Evolutionary conservation across 257 asterid genomes (phyloP).

Genomic region (Prunella vulgaris): DNA sequence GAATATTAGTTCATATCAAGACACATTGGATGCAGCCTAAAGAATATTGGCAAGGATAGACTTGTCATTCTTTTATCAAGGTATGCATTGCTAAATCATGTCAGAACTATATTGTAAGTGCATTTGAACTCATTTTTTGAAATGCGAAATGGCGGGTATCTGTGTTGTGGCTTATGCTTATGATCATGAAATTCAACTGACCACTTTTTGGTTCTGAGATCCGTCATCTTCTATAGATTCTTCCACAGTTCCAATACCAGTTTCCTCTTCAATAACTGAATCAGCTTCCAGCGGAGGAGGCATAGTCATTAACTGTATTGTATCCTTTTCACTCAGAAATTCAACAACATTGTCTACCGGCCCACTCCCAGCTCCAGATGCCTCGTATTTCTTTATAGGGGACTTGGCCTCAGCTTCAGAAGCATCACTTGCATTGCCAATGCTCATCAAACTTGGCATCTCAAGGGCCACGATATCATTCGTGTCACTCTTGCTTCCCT

Average conservation of each 20-base stretch:
- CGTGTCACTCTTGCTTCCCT: constrained; percentile 3
- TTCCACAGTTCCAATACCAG: constrained; percentile 18
- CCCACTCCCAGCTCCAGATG: constrained; percentile 18
- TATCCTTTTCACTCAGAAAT: constrained; percentile 22
- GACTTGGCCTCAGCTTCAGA: constrained; percentile 16
- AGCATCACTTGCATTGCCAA: constrained; percentile 1
- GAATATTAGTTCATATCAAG: neutral
- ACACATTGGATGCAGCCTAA: neutral
- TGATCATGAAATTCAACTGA: constrained; percentile 28
- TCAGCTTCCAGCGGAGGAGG: constrained; percentile 34
- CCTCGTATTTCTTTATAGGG: constrained; percentile 20
- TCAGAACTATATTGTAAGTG: neutral
- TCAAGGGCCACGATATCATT: constrained; percentile 2
- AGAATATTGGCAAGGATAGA: neutral
- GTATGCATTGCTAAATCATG: neutral
- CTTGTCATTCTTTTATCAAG: neutral
- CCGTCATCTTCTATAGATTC: constrained; percentile 27
- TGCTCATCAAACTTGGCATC: constrained; percentile 8
- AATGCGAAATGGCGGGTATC: too few species aligned
- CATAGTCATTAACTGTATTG: constrained; percentile 17
- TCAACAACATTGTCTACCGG: constrained; percentile 14
- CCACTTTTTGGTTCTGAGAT: constrained; percentile 33
- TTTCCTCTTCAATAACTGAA: constrained; percentile 32
- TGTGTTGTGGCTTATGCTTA: neutral
- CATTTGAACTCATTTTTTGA: neutral